Evolutionary conservation across 2,329 filamentous ascomycete genomes (phyloP).

Genomic region (Colletotrichum sp.): DNA sequence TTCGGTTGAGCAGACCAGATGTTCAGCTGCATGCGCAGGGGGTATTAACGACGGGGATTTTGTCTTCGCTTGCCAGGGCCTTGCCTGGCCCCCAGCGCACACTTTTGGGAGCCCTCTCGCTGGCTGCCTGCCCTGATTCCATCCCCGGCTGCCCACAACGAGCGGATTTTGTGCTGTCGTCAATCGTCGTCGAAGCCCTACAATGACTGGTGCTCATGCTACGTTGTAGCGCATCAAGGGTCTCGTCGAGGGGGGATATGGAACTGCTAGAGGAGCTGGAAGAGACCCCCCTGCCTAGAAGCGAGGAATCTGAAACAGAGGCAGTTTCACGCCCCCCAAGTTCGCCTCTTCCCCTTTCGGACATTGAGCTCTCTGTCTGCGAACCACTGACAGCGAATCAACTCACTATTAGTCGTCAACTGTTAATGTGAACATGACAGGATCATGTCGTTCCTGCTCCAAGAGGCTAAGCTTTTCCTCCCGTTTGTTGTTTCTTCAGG

Average conservation of each 20-base stretch:
- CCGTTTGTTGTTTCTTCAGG: slow-evolving; percentile 10
- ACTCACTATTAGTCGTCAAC: neutral
- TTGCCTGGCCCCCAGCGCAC: neutral
- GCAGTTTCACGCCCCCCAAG: slow-evolving; percentile 14
- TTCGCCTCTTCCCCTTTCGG: slow-evolving; percentile 17
- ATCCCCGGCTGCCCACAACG: neutral
- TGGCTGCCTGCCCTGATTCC: neutral
- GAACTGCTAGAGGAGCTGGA: neutral
- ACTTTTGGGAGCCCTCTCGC: neutral
- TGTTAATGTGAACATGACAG: neutral
- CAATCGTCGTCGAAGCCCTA: neutral
- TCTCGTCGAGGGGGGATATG: neutral
- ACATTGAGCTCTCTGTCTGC: slow-evolving; percentile 1
- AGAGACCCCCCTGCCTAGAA: neutral
- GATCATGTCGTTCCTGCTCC: slow-evolving; percentile 13
- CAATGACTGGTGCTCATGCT: slow-evolving; percentile 3
- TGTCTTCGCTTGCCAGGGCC: slow-evolving; percentile 10
- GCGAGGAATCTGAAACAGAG: slow-evolving; percentile 15
- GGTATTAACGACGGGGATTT: neutral
- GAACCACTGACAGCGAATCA: slow-evolving; percentile 17
- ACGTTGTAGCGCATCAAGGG: slow-evolving; percentile 1
- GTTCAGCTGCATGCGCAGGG: neutral
- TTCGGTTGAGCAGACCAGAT: neutral
- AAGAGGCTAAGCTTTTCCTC: slow-evolving; percentile 16
- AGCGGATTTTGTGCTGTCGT: slow-evolving; percentile 6